Evolutionary conservation across 139 green algal genomes (phyloP).

Genomic region (Trebouxia sp.): DNA sequence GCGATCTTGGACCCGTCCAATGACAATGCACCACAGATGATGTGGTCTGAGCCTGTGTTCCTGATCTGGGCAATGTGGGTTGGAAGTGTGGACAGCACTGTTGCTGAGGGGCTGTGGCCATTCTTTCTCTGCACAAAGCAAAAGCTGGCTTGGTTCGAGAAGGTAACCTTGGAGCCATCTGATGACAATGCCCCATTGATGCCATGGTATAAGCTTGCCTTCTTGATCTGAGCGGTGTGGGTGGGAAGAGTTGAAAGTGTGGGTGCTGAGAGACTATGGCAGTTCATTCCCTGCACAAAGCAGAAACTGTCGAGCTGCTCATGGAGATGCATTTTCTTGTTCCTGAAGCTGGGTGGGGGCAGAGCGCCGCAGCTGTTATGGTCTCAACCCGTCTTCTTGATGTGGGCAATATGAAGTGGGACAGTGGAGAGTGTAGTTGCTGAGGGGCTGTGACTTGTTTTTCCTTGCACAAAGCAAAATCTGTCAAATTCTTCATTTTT

Average conservation of each 20-base stretch:
- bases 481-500: too few species aligned
- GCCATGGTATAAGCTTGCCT: not conserved
- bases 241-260: too few species aligned
- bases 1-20: conserved; percentile 65
- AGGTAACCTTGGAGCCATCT: not conserved
- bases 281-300: not conserved
- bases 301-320: too few species aligned
- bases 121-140: not conserved
- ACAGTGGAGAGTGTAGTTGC: too few species aligned
- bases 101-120: conserved; percentile 33
- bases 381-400: too few species aligned
- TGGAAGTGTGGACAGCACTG: conserved; percentile 53
- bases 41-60: conserved; percentile 39
- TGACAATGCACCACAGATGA: conserved; percentile 63
- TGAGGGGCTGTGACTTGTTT: too few species aligned
- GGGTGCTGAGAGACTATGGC: not conserved
- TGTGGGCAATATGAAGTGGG: too few species aligned
- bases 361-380: too few species aligned
- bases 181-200: not conserved
- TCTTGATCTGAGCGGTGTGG: not conserved
- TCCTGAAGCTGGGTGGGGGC: too few species aligned
- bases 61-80: conserved; percentile 54
- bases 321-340: too few species aligned
- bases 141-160: too few species aligned
- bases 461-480: too few species aligned